Base-by-base conservation (phyloP, 306 rosid genomes). In the Trichosanthes truncata region DNA sequence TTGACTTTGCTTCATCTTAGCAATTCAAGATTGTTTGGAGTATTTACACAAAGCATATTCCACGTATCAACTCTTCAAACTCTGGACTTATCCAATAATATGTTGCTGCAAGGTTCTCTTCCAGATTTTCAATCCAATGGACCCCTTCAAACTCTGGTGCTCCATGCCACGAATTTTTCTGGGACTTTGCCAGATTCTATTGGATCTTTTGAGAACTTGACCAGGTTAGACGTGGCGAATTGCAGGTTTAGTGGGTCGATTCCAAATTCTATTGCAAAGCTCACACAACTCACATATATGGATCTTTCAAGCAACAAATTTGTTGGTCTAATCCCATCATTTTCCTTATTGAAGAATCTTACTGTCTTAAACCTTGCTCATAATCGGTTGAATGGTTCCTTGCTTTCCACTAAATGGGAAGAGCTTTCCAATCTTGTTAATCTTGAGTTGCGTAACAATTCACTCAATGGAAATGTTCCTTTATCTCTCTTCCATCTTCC, bases 241-340 rank as follows among this genome's bases (percentile, higher is more conserved):
- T 79, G 87, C 72, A 45, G 15, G 1, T 87, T 87, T 53, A 40
- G 7, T 5, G 82, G 85, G 55, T 21, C 35, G 29, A 79, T 87
- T 25, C 89, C 89, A 7, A 57, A 4, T 1, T 15, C 84, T 4
- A 26, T 74, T 73, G 80, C 2, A 23, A 33, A 80, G 4, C 86
- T 84, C 26, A 56, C 51, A 23, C 38, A 82, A 10, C 72, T 86
- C 9, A 31, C 75, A 60, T 77, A 12, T 66, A 1, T 86, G 71
- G 87, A 82, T 63, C 18, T 84, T 5, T 77, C 86, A 1, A 0
- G 0, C 0, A 86, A 82, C 85, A 69, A 48, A 4, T 84, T 87
- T 5, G 66, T 18, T 5, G 85, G 89, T 49, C 29, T 77, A 38
- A 31, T 84, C 41, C 87, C 89, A 20, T 80, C 72, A 3, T 82